Evolutionary conservation across 1,284 basidiomycete genomes (phyloP).

Genomic region (Tylopilus sp.): DNA sequence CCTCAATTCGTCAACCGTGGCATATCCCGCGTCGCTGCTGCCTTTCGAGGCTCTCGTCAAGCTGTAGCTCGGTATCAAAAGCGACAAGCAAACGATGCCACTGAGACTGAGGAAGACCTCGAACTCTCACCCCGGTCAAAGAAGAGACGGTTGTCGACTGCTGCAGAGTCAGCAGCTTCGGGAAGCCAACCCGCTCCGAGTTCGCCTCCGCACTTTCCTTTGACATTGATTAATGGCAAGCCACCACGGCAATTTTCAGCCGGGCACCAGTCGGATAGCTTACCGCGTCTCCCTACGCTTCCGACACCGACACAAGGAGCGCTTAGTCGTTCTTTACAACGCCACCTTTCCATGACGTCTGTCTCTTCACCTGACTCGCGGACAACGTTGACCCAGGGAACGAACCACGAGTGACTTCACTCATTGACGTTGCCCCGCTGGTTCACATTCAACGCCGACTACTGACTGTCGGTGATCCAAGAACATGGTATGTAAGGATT

Average conservation of each 20-base stretch:
- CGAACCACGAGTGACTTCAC: slow-evolving; percentile 13
- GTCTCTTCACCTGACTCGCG: slow-evolving; percentile 26
- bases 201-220: slow-evolving; percentile 6
- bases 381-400: slow-evolving; percentile 20
- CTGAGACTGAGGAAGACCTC: slow-evolving; percentile 9
- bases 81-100: slow-evolving; percentile 16
- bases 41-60: slow-evolving; percentile 13
- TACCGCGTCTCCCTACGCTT: not conserved
- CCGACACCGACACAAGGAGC: slow-evolving; percentile 14
- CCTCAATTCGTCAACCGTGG: slow-evolving; percentile 29
- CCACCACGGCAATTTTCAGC: slow-evolving; percentile 32
- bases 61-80: slow-evolving; percentile 19
- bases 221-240: slow-evolving; percentile 27
- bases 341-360: slow-evolving; percentile 30
- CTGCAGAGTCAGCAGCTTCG: slow-evolving; percentile 1
- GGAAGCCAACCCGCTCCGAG: slow-evolving; percentile 6
- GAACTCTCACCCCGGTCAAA: slow-evolving; percentile 25
- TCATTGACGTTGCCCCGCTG: not conserved
- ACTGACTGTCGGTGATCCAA: not conserved
- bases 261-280: slow-evolving; percentile 15
- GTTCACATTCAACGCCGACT: not conserved
- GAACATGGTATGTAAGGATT: slow-evolving; percentile 4
- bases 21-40: slow-evolving; percentile 21
- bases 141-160: slow-evolving; percentile 23
- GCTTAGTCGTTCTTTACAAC: slow-evolving; percentile 26